Evolutionary conservation across 805 yeast genomes (phyloP).

Genomic region (Pichia eremophila): DNA sequence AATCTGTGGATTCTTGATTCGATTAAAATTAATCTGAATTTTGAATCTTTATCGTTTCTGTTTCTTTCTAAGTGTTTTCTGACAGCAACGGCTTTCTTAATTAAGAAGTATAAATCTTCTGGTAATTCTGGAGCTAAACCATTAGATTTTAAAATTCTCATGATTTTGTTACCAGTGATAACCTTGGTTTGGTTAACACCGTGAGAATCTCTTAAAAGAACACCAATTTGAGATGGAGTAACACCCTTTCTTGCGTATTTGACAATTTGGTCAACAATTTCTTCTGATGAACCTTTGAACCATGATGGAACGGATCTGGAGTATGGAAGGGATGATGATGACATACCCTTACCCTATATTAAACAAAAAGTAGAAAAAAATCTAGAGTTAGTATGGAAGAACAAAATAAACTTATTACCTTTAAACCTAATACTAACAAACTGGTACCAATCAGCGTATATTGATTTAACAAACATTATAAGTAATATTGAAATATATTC

Average conservation of each 20-base stretch:
- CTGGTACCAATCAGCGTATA: slow-evolving; percentile 42
- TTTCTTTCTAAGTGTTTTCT: slow-evolving; percentile 99
- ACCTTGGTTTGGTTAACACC: slow-evolving; percentile 98
- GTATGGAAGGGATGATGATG: slow-evolving; percentile 98
- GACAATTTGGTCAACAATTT: slow-evolving; percentile 95
- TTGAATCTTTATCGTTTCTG: slow-evolving; percentile 99
- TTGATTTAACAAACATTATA: background rate
- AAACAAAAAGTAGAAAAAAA: slow-evolving; percentile 10
- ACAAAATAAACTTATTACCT: slow-evolving; percentile 20
- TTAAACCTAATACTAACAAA: slow-evolving; percentile 26
- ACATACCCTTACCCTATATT: slow-evolving; percentile 94
- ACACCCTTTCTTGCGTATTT: slow-evolving; percentile 99
- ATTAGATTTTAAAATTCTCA: slow-evolving; percentile 97
- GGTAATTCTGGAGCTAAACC: slow-evolving; percentile 99
- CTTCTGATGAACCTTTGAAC: slow-evolving; percentile 95
- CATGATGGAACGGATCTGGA: slow-evolving; percentile 98
- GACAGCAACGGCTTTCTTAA: slow-evolving; percentile 99
- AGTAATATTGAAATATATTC: background rate
- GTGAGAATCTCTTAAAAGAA: slow-evolving; percentile 98
- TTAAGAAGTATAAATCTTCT: slow-evolving; percentile 98
- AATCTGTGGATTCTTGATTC: slow-evolving; percentile 99
- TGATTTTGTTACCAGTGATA: slow-evolving; percentile 98
- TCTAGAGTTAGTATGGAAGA: slow-evolving; percentile 26
- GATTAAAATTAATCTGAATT: slow-evolving; percentile 99
- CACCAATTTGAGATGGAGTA: slow-evolving; percentile 99